A percentile compares a stretch with the other conserved stretches of the same genome.
phyloP scores from a whole-genome alignment of 176 grass and related monocot species.

The Rhynchospora breviuscula region DNA sequence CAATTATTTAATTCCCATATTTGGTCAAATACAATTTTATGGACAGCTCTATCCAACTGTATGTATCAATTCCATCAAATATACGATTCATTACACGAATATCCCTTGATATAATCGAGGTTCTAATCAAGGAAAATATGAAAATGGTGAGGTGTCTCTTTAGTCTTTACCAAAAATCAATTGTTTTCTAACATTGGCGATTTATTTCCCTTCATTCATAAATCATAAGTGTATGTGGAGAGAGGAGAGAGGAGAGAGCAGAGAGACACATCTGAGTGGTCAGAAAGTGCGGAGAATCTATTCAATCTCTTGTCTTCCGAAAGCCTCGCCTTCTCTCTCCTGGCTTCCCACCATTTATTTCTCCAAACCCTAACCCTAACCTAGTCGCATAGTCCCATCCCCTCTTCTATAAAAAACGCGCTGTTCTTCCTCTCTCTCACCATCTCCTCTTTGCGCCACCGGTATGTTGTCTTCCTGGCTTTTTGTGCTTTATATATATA shows the following conservation, averaged over 20 bases:
- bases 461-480: background rate
- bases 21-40: background rate
- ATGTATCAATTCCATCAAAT: no score
- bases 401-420: conserved; percentile 18
- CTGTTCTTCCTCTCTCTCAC: background rate
- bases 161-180: background rate
- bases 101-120: background rate
- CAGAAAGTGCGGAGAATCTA: conserved; percentile 30
- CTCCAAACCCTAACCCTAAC: conserved; percentile 24
- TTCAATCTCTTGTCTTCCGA: conserved; percentile 24
- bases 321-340: conserved; percentile 19
- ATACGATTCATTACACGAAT: background rate
- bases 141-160: background rate
- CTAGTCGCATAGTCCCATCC: background rate
- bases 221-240: background rate
- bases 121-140: background rate
- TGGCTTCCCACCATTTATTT: conserved; percentile 9
- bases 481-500: background rate
- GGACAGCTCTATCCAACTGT: background rate
- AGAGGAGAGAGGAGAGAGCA: background rate
- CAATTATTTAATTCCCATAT: background rate
- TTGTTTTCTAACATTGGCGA: background rate
- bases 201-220: background rate
- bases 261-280: conserved; percentile 19
- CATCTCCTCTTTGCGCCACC: background rate